These are phyloP conservation scores for Ogataea ramenticola DNA, from an alignment of 805 yeast species.

Conservation along the genomic window DNA sequence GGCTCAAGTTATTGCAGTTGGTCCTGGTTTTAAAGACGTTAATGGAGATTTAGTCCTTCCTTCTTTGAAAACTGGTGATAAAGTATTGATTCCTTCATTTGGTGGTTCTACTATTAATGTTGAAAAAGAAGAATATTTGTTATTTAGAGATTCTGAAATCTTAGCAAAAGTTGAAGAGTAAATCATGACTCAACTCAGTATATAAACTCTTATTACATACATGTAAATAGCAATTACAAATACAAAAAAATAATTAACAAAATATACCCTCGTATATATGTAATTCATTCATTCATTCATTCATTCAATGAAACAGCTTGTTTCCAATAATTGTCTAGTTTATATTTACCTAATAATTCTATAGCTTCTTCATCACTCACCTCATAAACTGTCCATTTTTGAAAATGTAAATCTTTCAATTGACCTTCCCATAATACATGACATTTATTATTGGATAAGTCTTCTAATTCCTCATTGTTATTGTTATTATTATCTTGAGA, in stretches of 20 bases:
- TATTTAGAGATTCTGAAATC: conserved; percentile 91
- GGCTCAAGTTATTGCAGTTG: conserved; percentile 89
- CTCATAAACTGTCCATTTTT: conserved; percentile 61
- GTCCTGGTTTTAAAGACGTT: conserved; percentile 81
- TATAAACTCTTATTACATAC: not conserved
- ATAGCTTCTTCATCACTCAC: conserved; percentile 45
- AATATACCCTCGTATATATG: not conserved
- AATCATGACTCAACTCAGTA: not conserved
- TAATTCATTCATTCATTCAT: not conserved
- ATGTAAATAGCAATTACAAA: not conserved
- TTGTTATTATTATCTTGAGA: conserved; percentile 4
- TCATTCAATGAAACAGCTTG: conserved; percentile 20
- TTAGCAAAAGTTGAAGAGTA: conserved; percentile 82
- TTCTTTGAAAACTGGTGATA: conserved; percentile 83
- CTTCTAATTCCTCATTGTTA: conserved; percentile 18
- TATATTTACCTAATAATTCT: conserved; percentile 40
- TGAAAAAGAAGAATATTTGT: conserved; percentile 54
- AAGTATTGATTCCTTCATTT: conserved; percentile 87
- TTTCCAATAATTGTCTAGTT: conserved; percentile 55
- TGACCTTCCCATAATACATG: conserved; percentile 67
- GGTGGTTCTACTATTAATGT: conserved; percentile 90
- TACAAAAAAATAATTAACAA: not conserved
- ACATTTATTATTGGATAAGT: conserved; percentile 38
- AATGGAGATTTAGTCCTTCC: conserved; percentile 70
- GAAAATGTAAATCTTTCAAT: conserved; percentile 44